Evolutionary conservation across 2,329 filamentous ascomycete genomes (phyloP), one percentile per base, ranked within the genome.

Genomic region (Fusarium gaditjirri): DNA sequence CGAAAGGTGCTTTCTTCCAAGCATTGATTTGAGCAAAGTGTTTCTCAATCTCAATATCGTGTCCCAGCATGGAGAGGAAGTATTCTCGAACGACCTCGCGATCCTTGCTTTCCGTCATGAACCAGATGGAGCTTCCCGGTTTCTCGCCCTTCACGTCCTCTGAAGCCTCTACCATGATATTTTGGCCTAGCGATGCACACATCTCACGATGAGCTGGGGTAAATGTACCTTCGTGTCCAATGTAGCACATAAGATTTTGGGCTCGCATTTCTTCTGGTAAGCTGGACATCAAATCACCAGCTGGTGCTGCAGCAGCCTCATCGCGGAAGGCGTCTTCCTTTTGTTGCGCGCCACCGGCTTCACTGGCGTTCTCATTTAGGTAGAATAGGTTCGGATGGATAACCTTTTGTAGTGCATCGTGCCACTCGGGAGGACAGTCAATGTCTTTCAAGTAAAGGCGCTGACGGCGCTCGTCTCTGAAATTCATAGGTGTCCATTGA

Each of bases 31-130:
- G 95, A 2, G 95, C 96, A 82, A 98, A 98, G 80, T 98, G 95
- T 73, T 95, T 94, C 79, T 99, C 96, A 23, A 98, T 94, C 78
- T 98, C 95, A 68, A 98, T 95, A 76, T 99, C 95, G 78, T 99
- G 96, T 3, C 96, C 96, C 9, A 99, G 87, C 81, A 94, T 93
- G 3, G 94, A 97, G 53, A 97, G 84, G 85, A 97, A 99, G 80
- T 97, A 98, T 78, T 98, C 95, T 1, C 94, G 92, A 5, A 98
- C 94, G 8, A 95, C 87, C 68, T 95, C 92, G 4, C 96, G 91
- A 77, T 99, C 96, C 76, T 96, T 97, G 39, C 91, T 94, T 80
- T 98, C 94, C 0, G 96, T 98, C 96, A 99, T 98, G 79, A 98
- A 97, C 96, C 96, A 99, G 41, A 99, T 89, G 0, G 96, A 98